Evolutionary conservation across 2,329 filamentous ascomycete genomes (phyloP).

Genomic region (Tolypocladium tundrense): DNA sequence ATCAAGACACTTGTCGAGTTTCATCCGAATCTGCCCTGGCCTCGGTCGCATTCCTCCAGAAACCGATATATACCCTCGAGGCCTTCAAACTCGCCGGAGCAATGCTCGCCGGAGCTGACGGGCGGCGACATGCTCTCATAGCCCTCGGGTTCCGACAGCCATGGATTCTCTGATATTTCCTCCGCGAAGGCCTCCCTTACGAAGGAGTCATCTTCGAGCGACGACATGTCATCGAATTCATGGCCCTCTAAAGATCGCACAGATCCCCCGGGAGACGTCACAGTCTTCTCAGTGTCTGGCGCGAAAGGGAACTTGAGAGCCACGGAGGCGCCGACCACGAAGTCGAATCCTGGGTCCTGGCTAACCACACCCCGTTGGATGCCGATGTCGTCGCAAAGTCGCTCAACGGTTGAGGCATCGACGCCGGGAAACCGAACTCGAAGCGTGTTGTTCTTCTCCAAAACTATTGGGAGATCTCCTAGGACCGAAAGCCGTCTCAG

Average conservation of each 20-base stretch:
- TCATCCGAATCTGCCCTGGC: conserved; percentile 21
- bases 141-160: conserved; percentile 36
- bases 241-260: conserved; percentile 32
- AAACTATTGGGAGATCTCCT: conserved; percentile 72
- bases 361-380: conserved; percentile 67
- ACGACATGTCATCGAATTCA: conserved; percentile 27
- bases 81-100: conserved; percentile 41
- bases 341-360: conserved; percentile 67
- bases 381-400: conserved; percentile 78
- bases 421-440: conserved; percentile 87
- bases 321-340: conserved; percentile 55
- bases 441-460: conserved; percentile 57
- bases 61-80: conserved; percentile 49
- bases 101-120: conserved; percentile 31
- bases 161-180: conserved; percentile 35
- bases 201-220: conserved; percentile 23
- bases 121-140: conserved; percentile 42
- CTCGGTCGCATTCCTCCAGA: conserved; percentile 45
- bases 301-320: conserved; percentile 83
- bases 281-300: conserved; percentile 34
- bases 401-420: conserved; percentile 71
- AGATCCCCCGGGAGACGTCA: conserved; percentile 39
- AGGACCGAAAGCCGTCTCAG: conserved; percentile 65
- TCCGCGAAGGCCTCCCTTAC: conserved; percentile 29
- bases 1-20: neutral